Percentiles rank a stretch among this genome's conserved stretches.
Conservation (phyloP, 768 basidiomycete species). For the Solioccasus polychromus region DNA sequence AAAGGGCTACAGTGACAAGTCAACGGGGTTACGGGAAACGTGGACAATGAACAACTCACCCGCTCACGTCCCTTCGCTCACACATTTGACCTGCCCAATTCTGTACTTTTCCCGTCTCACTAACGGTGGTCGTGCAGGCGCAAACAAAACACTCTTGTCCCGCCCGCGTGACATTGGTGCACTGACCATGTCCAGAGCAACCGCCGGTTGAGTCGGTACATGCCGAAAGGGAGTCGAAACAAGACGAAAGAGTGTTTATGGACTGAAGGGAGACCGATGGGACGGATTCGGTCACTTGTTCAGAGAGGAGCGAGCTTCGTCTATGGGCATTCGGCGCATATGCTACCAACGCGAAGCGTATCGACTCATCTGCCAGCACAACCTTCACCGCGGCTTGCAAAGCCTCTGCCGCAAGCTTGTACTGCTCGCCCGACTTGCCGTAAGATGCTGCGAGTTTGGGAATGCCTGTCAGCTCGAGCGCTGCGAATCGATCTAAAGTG, state of each 20-base stretch:
- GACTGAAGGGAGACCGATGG: constrained; percentile 47
- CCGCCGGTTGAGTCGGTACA: constrained; percentile 61
- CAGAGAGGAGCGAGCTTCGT: constrained; percentile 39
- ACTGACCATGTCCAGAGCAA: constrained; percentile 73
- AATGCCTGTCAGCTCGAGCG: constrained; percentile 56
- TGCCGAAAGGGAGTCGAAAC: constrained; percentile 50
- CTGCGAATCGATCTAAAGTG: constrained; percentile 53
- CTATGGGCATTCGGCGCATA: constrained; percentile 36
- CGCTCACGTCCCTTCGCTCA: constrained; percentile 77
- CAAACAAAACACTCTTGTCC: constrained; percentile 53
- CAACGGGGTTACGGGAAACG: background rate
- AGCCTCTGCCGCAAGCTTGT: constrained; percentile 41
- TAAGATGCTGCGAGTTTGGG: constrained; percentile 43
- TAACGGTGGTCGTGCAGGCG: constrained; percentile 45
- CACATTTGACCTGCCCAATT: constrained; percentile 76
- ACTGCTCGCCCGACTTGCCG: constrained; percentile 55
- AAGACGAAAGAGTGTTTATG: constrained; percentile 58
- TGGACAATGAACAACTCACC: constrained; percentile 45
- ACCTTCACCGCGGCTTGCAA: constrained; percentile 49
- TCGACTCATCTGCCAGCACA: constrained; percentile 35
- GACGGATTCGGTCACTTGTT: constrained; percentile 43
- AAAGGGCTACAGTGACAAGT: constrained; percentile 73
- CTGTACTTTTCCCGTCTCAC: constrained; percentile 53
- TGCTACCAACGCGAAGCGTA: constrained; percentile 54
- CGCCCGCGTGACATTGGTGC: constrained; percentile 56